phyloP scores from a whole-genome alignment of 148 eudicot genomes.

The Tetragonia tetragonoides region DNA sequence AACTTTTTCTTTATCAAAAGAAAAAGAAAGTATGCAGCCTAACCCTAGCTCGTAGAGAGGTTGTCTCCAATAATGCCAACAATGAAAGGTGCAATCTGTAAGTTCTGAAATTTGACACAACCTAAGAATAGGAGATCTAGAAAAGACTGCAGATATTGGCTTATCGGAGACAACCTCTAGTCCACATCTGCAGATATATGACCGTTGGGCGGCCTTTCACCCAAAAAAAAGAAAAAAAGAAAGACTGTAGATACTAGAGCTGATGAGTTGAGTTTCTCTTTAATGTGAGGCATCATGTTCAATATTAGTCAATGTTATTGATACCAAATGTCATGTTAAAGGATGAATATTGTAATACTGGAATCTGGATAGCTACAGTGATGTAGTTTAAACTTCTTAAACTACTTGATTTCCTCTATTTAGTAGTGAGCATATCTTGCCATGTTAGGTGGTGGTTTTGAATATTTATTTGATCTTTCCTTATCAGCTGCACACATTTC shows the following conservation, averaged over 20 bases:
- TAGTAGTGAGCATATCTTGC: background rate
- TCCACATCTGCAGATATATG: no score
- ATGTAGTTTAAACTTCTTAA: background rate
- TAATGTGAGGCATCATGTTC: background rate
- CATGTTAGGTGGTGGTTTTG: background rate
- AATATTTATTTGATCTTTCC: background rate
- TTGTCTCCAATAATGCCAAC: no score
- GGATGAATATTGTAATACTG: background rate
- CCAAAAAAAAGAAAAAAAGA: no score
- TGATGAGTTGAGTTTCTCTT: background rate
- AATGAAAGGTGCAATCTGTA: no score
- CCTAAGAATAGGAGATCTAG: background rate
- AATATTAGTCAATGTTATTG: background rate
- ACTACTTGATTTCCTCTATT: background rate
- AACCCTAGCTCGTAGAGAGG: no score
- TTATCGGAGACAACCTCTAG: no score
- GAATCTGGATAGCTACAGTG: background rate
- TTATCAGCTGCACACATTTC: constrained; percentile 85
- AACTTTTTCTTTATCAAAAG: no score
- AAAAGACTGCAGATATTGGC: background rate
- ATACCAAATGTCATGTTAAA: background rate
- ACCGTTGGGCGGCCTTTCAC: no score
- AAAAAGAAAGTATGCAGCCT: no score
- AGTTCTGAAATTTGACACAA: no score
- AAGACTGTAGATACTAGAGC: background rate